Percentiles rank a stretch among this genome's conserved stretches.
Conservation (phyloP, 2,329 filamentous ascomycete genomes). For the Ceratocystiopsis minuta region DNA sequence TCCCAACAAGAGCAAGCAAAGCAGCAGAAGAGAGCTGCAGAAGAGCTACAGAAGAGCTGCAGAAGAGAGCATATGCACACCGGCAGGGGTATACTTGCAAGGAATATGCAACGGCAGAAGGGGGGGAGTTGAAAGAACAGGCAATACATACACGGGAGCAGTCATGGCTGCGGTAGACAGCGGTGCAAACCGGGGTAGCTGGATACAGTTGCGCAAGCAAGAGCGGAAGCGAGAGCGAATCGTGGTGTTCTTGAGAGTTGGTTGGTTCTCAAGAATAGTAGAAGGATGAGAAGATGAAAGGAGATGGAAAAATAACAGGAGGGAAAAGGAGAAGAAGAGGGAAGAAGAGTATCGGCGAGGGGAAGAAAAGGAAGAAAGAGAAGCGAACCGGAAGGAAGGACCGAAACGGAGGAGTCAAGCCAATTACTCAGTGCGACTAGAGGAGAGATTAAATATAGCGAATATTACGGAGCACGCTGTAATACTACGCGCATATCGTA, state of each 20-base stretch:
- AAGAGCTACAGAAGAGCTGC: too few species aligned
- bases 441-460: too few species aligned
- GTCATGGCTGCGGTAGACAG: slow-evolving; percentile 28
- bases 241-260: neutral
- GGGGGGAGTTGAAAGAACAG: neutral
- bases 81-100: neutral
- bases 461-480: too few species aligned
- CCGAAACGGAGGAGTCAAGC: neutral
- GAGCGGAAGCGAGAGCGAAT: neutral
- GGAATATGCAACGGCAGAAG: neutral
- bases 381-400: neutral
- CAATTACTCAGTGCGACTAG: too few species aligned
- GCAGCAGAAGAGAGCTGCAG: neutral
- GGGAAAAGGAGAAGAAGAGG: neutral
- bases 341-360: neutral
- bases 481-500: too few species aligned
- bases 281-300: neutral
- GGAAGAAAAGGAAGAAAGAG: slow-evolving; percentile 6
- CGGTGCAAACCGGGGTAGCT: neutral
- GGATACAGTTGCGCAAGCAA: neutral
- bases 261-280: neutral
- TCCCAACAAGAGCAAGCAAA: slow-evolving; percentile 1
- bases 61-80: too few species aligned
- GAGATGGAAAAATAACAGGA: neutral
- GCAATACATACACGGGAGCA: slow-evolving; percentile 43